A percentile compares a stretch with the other conserved stretches of the same genome.
phyloP scores from a whole-genome alignment of 2,329 filamentous ascomycete genomes.

The Trichophyton schoenleinii region DNA sequence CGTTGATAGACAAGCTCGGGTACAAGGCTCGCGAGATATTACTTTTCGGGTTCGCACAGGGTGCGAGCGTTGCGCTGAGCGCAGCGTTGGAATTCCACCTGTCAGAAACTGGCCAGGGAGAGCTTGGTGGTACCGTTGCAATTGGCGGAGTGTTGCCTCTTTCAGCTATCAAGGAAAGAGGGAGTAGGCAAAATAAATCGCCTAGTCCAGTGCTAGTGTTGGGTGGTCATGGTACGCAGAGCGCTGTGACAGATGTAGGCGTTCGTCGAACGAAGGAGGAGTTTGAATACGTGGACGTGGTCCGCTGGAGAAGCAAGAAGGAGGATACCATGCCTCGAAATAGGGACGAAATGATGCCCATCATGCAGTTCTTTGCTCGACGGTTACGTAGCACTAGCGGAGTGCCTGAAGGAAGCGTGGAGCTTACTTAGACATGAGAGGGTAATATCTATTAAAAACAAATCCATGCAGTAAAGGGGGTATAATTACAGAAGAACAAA shows the following conservation, averaged over 20 bases:
- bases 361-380: conserved; percentile 62
- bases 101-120: conserved; percentile 8
- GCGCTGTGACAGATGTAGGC: conserved; percentile 49
- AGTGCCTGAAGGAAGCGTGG: conserved; percentile 35
- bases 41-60: conserved; percentile 56
- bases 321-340: conserved; percentile 74
- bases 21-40: conserved; percentile 50
- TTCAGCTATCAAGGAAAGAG: conserved; percentile 18
- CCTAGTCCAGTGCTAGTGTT: conserved; percentile 32
- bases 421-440: conserved; percentile 21
- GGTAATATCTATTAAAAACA: neutral
- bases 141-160: conserved; percentile 32
- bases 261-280: conserved; percentile 51
- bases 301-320: conserved; percentile 53
- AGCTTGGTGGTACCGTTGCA: conserved; percentile 31
- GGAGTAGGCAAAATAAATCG: conserved; percentile 20
- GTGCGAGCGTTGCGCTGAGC: conserved; percentile 50
- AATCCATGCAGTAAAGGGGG: conserved; percentile 4
- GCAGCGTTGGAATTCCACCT: conserved; percentile 36
- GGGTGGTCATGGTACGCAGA: conserved; percentile 26
- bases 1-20: conserved; percentile 44
- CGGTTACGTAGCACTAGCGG: conserved; percentile 33
- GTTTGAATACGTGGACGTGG: conserved; percentile 55
- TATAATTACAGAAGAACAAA: conserved; percentile 9
- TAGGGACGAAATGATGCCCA: conserved; percentile 73